Conservation (phyloP, 306 rosid genomes). For the Pueraria montana region DNA sequence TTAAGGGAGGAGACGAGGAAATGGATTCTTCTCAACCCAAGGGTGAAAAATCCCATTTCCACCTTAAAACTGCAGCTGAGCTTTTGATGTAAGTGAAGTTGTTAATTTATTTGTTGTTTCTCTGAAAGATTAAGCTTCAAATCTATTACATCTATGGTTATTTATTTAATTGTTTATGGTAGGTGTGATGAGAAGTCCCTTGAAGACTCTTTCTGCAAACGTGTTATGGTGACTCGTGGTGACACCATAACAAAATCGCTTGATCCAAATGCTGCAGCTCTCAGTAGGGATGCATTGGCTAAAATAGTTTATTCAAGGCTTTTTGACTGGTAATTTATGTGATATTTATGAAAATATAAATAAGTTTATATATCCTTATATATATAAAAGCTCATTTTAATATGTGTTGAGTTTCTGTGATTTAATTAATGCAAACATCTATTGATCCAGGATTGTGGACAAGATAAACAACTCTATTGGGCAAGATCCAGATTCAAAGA, state of each 20-base stretch:
- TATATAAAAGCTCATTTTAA: not conserved
- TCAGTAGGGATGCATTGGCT: constrained; percentile 92
- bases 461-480: constrained; percentile 93
- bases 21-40: constrained; percentile 90
- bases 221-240: constrained; percentile 93
- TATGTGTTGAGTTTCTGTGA: constrained; percentile 31
- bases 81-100: constrained; percentile 74
- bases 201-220: constrained; percentile 92
- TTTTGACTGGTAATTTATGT: constrained; percentile 84
- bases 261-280: constrained; percentile 77
- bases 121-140: constrained; percentile 31
- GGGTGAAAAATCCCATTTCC: constrained; percentile 78
- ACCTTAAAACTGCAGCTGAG: constrained; percentile 83
- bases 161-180: constrained; percentile 27
- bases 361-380: not conserved
- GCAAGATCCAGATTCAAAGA: constrained; percentile 83
- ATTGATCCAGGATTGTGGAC: constrained; percentile 81
- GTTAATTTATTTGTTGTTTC: constrained; percentile 3
- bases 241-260: constrained; percentile 87
- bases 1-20: constrained; percentile 70
- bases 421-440: constrained; percentile 38
- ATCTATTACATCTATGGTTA: constrained; percentile 34
- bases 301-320: constrained; percentile 88
- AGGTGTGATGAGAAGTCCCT: constrained; percentile 92
- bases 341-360: constrained; percentile 33